A percentile compares a stretch with the other conserved stretches of the same genome.
Conservation (phyloP, 805 yeast species). For the Suhomyces pyralidae region DNA sequence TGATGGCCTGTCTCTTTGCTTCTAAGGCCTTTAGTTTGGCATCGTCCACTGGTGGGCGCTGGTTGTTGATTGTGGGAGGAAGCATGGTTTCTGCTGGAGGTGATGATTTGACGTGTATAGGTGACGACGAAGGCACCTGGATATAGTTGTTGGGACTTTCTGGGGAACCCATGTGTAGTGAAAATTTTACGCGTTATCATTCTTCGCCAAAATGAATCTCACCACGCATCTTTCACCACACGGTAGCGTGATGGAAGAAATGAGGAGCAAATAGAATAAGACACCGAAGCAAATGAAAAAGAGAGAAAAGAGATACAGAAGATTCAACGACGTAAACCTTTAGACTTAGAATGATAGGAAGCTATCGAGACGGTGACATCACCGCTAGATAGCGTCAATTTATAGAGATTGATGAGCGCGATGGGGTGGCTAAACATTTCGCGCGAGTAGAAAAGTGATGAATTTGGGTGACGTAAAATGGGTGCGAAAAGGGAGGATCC, state of each 20-base stretch:
- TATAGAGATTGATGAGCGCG: not conserved
- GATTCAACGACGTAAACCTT: not conserved
- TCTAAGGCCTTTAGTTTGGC: conserved; percentile 24
- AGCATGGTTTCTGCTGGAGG: conserved; percentile 15
- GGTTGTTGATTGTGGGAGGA: conserved; percentile 4
- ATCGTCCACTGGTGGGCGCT: conserved; percentile 4
- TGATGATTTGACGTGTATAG: conserved; percentile 29
- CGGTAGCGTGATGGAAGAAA: not conserved
- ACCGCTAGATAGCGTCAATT: not conserved
- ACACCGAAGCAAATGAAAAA: too few relatives aligned
- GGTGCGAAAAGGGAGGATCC: not conserved
- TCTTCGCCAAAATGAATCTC: not conserved
- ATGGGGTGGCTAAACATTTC: not conserved
- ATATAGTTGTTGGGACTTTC: conserved; percentile 16
- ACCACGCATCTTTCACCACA: not conserved
- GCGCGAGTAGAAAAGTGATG: not conserved
- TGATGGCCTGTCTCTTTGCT: conserved; percentile 32
- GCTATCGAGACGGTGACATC: not conserved
- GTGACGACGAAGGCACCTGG: conserved; percentile 44
- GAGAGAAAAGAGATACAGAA: too few relatives aligned
- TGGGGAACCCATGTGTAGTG: not conserved
- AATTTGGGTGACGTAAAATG: too few relatives aligned
- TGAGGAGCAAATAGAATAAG: not conserved
- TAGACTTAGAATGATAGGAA: not conserved
- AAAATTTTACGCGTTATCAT: not conserved